phyloP scores from a whole-genome alignment of 2,329 filamentous ascomycete genomes.

The Blastomyces silverae region DNA sequence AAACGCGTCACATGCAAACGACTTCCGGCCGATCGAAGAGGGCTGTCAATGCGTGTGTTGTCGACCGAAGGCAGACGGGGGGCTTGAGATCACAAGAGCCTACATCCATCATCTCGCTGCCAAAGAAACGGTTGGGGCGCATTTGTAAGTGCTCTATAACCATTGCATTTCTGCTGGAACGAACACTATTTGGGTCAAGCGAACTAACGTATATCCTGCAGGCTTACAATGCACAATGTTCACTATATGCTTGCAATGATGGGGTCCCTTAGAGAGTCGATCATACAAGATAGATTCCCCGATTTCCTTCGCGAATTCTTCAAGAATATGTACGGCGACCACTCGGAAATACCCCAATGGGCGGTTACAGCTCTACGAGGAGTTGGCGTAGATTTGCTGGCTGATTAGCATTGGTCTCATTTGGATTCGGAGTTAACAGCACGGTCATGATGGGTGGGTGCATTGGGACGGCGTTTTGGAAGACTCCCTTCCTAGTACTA shows the following conservation, averaged over 20 bases:
- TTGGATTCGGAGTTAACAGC: neutral
- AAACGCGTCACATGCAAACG: conserved; percentile 64
- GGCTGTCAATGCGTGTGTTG: conserved; percentile 79
- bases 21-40: conserved; percentile 77
- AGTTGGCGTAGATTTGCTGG: conserved; percentile 71
- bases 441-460: neutral
- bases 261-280: conserved; percentile 64
- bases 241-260: conserved; percentile 86
- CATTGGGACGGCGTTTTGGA: conserved; percentile 13
- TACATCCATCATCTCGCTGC: conserved; percentile 86
- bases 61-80: conserved; percentile 56
- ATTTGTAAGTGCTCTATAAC: conserved; percentile 43
- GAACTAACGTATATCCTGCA: conserved; percentile 22
- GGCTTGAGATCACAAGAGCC: conserved; percentile 74
- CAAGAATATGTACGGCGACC: conserved; percentile 59
- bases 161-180: neutral
- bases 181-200: neutral
- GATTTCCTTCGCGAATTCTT: conserved; percentile 75
- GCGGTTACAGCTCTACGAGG: conserved; percentile 68
- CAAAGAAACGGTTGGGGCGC: conserved; percentile 91
- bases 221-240: conserved; percentile 91
- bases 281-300: conserved; percentile 75
- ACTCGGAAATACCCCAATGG: conserved; percentile 69
- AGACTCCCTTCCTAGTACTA: neutral
- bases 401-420: conserved; percentile 19